phyloP scores from a whole-genome alignment of 768 basidiomycete species.

The Psilocybe tampanensis region DNA sequence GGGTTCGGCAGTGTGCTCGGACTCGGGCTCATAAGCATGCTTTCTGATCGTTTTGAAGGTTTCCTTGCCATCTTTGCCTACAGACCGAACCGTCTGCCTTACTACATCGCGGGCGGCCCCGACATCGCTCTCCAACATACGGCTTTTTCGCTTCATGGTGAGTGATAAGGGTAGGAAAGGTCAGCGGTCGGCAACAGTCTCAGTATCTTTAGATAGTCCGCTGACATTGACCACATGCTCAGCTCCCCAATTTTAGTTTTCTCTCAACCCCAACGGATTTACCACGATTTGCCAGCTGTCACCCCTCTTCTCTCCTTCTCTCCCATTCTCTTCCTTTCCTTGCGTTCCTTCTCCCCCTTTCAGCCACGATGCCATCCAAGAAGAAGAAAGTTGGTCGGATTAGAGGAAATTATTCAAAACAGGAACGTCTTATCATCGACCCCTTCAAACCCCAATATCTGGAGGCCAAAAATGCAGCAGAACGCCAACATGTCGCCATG shows the following conservation, averaged over 20 bases:
- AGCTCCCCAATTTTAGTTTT: too few relatives aligned
- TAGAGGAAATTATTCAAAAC: too few relatives aligned
- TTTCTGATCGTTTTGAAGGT: neutral
- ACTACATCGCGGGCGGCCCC: neutral
- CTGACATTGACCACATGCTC: too few relatives aligned
- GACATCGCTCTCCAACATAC: neutral
- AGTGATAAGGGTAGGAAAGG: neutral
- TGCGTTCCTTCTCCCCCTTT: too few relatives aligned
- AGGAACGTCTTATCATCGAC: too few relatives aligned
- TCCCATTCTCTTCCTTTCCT: too few relatives aligned
- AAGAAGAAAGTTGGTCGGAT: too few relatives aligned
- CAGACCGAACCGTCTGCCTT: neutral
- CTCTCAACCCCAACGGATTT: too few relatives aligned
- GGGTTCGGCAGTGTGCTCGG: neutral
- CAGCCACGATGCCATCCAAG: too few relatives aligned
- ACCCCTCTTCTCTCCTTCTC: too few relatives aligned
- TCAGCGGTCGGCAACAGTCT: neutral
- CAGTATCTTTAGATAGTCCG: neutral
- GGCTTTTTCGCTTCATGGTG: neutral
- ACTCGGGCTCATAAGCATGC: neutral
- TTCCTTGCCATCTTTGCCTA: neutral
- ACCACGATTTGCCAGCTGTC: too few relatives aligned
- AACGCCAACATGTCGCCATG: neutral
- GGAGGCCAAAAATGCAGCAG: neutral
- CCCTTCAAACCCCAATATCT: neutral